Base-by-base conservation (phyloP, 2,329 filamentous ascomycete species). In the Ascochyta clinopodiicola region DNA sequence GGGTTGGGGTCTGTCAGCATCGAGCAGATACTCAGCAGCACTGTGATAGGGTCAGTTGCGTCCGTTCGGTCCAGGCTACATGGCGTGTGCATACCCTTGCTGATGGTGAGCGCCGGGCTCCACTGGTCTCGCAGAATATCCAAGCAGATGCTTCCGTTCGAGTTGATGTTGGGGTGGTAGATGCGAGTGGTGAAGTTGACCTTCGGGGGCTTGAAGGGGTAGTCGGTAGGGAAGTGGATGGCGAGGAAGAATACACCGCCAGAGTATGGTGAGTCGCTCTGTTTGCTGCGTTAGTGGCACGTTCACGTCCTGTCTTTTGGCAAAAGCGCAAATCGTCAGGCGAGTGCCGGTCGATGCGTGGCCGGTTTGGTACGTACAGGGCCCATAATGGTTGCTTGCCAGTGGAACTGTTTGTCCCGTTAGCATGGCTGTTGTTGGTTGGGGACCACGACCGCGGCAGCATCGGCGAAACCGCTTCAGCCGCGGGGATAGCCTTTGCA, bases 81-180 rank as follows among this genome's bases (percentile, higher is more conserved):
- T 13, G 19, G 31, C 6, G 35, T 40, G 15, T 21, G 58, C 80
- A 54, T 81, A 96, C 95, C 95, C 88, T 99, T 99, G 60, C 92
- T 96, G 73, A 99, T 98, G 67, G 95, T 99, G 79, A 99, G 84
- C 66, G 95, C 95, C 37, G 95, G 95, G 79, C 93, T 97, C 95
- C 95, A 99, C 83, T 99, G 95, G 80, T 99, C 95, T 83, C 95
- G 88, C 75, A 99, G 84, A 75, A 99, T 99, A 76, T 99, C 95
- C 78, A 99, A 82, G 80, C 95, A 99, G 80, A 99, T 99, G 81
- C 93, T 97, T 80, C 95, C 95, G 79, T 98, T 98, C 68, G 92
- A 96, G 88, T 99, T 99, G 92, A 99, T 99, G 83, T 99, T 99
- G 73, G 95, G 95, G 83, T 99, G 95, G 80, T 99, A 99, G 84